These are phyloP conservation scores for Cercospora zeae-maydis DNA, from an alignment of 2,329 filamentous ascomycete genomes.

Conservation along the genomic window DNA sequence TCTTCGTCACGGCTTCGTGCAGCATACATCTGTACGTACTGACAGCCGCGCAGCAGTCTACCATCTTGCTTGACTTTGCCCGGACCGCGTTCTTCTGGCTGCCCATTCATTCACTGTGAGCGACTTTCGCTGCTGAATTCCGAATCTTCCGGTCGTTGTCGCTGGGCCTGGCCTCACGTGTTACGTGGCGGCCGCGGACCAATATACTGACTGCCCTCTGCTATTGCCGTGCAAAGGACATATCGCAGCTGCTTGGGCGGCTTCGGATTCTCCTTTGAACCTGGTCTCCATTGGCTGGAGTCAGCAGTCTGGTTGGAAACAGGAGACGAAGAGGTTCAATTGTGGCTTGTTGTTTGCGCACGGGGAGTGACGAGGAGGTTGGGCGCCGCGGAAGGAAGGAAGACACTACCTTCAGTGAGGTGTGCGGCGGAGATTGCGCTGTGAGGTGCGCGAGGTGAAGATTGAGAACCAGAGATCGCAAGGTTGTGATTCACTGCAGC, in stretches of 20 bases:
- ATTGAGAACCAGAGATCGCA: background rate
- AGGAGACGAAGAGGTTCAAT: background rate
- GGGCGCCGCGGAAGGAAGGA: background rate
- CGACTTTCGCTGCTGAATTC: too few relatives aligned
- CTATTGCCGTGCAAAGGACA: background rate
- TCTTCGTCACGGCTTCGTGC: too few relatives aligned
- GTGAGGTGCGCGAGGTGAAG: background rate
- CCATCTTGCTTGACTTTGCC: too few relatives aligned
- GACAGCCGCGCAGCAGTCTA: too few relatives aligned
- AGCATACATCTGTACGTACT: too few relatives aligned
- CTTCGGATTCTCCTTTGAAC: background rate
- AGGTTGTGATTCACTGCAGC: background rate
- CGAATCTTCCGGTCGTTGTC: background rate
- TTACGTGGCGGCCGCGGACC: background rate
- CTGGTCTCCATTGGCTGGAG: too few relatives aligned
- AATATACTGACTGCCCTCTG: background rate
- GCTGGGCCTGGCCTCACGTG: background rate
- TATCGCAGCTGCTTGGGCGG: background rate
- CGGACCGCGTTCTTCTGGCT: too few relatives aligned
- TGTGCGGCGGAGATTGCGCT: background rate
- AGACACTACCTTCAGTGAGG: background rate
- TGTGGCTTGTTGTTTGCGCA: background rate
- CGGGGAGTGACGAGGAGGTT: background rate
- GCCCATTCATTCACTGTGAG: too few relatives aligned
- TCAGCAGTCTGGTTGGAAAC: background rate